These are phyloP conservation scores for Globisporangium barbulae DNA, from an alignment of 352 stramenopile genomes.

Conservation along the genomic window DNA sequence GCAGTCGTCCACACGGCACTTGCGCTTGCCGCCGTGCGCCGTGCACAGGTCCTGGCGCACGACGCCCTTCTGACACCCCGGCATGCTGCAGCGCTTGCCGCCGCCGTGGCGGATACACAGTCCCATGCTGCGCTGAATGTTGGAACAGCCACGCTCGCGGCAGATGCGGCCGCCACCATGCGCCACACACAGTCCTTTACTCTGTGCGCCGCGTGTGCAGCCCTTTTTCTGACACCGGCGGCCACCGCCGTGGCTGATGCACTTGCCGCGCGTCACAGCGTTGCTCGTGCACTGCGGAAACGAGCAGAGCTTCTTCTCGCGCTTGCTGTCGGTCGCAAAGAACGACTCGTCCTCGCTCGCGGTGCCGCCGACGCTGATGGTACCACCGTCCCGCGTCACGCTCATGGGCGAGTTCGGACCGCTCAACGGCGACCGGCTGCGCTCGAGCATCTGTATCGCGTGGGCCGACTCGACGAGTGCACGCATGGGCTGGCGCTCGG, in stretches of 20 bases:
- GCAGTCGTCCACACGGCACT: slow-evolving; percentile 75
- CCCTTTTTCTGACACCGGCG: slow-evolving; percentile 79
- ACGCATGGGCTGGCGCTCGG: slow-evolving; percentile 27
- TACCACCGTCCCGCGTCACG: background rate
- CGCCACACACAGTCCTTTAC: slow-evolving; percentile 79
- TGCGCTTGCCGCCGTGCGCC: slow-evolving; percentile 82
- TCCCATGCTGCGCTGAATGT: slow-evolving; percentile 86
- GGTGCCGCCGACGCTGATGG: background rate
- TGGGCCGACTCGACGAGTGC: slow-evolving; percentile 63
- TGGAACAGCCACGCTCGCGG: slow-evolving; percentile 71
- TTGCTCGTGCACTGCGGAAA: slow-evolving; percentile 74
- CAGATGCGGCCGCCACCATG: slow-evolving; percentile 83
- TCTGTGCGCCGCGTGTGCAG: slow-evolving; percentile 77
- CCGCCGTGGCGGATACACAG: slow-evolving; percentile 76
- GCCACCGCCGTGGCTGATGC: slow-evolving; percentile 77
- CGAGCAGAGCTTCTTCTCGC: slow-evolving; percentile 77
- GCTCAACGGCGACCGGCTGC: slow-evolving; percentile 27
- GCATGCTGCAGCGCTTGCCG: slow-evolving; percentile 73
- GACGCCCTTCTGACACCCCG: slow-evolving; percentile 81
- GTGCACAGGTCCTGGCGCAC: slow-evolving; percentile 85
- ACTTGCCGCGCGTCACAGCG: slow-evolving; percentile 76
- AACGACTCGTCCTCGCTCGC: slow-evolving; percentile 16
- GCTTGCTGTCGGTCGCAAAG: slow-evolving; percentile 19
- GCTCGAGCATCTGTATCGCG: slow-evolving; percentile 47
- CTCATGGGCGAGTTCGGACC: slow-evolving; percentile 15